phyloP scores from a whole-genome alignment of 2,329 filamentous ascomycete genomes.

The Acarospora socialis region DNA sequence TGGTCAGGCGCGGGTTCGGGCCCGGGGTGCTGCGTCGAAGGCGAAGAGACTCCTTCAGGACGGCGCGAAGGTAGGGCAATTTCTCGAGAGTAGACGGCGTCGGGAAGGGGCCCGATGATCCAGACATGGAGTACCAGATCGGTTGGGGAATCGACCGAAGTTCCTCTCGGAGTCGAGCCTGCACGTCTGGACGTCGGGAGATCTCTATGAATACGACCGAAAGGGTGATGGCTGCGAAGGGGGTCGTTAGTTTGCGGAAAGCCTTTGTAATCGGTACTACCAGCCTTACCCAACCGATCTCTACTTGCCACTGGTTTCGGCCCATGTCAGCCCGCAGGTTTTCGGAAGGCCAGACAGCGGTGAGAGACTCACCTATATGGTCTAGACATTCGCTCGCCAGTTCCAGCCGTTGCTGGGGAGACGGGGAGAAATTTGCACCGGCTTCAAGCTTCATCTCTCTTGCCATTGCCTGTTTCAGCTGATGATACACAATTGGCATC shows the following conservation, averaged over 20 bases:
- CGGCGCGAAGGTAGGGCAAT: constrained; percentile 42
- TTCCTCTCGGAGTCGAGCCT: constrained; percentile 25
- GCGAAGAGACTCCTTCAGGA: constrained; percentile 47
- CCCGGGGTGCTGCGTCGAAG: constrained; percentile 49
- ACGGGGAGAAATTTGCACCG: too few species aligned
- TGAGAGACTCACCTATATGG: constrained; percentile 25
- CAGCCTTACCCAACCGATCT: too few species aligned
- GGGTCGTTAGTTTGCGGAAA: constrained; percentile 50
- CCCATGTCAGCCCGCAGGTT: too few species aligned
- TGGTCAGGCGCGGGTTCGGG: constrained; percentile 43
- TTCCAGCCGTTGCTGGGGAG: too few species aligned
- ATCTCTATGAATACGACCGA: constrained; percentile 31
- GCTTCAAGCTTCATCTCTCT: too few species aligned
- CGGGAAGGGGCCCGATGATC: constrained; percentile 17
- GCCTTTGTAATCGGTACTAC: too few species aligned
- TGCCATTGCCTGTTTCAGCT: constrained; percentile 19
- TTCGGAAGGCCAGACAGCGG: too few species aligned
- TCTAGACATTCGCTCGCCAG: too few species aligned
- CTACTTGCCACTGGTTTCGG: too few species aligned
- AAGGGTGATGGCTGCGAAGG: constrained; percentile 45
- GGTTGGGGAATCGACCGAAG: constrained; percentile 22
- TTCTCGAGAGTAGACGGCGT: constrained; percentile 30
- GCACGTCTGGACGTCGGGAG: constrained; percentile 24
- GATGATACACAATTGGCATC: constrained; percentile 6
- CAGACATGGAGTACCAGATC: constrained; percentile 14